Conservation (phyloP, 2,329 filamentous ascomycete genomes). For the Coleophoma cylindrospora region DNA sequence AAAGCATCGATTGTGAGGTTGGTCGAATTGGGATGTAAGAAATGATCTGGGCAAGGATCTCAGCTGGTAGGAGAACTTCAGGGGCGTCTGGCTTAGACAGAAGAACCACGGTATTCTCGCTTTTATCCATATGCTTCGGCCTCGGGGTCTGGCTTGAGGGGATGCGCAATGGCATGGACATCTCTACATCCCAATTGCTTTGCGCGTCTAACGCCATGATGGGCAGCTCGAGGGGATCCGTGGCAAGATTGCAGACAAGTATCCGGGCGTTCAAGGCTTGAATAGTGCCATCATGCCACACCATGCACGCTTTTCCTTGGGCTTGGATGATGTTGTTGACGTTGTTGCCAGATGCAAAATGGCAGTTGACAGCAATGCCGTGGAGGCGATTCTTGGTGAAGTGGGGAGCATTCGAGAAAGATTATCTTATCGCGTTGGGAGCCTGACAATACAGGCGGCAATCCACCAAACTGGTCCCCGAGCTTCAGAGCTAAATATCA, state of each 20-base stretch:
- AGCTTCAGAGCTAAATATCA: background rate
- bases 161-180: slow-evolving; percentile 10
- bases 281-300: background rate
- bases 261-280: background rate
- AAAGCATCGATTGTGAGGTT: slow-evolving; percentile 17
- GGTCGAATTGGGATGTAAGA: slow-evolving; percentile 18
- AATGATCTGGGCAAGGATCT: slow-evolving; percentile 25
- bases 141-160: background rate
- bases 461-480: background rate
- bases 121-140: background rate
- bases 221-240: background rate
- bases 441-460: background rate
- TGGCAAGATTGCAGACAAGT: too few species aligned
- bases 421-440: background rate
- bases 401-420: too few species aligned
- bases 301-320: too few species aligned
- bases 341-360: too few species aligned
- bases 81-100: slow-evolving; percentile 4
- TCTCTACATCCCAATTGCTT: slow-evolving; percentile 25
- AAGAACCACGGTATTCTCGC: background rate
- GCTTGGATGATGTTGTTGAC: too few species aligned
- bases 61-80: slow-evolving; percentile 23
- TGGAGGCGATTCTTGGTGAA: background rate
- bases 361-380: background rate
- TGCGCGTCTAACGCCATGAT: slow-evolving; percentile 23